Evolutionary conservation across 2,329 filamentous ascomycete species (phyloP), one percentile per base, ranked within the genome.

Genomic region (Diplodia intermedia): DNA sequence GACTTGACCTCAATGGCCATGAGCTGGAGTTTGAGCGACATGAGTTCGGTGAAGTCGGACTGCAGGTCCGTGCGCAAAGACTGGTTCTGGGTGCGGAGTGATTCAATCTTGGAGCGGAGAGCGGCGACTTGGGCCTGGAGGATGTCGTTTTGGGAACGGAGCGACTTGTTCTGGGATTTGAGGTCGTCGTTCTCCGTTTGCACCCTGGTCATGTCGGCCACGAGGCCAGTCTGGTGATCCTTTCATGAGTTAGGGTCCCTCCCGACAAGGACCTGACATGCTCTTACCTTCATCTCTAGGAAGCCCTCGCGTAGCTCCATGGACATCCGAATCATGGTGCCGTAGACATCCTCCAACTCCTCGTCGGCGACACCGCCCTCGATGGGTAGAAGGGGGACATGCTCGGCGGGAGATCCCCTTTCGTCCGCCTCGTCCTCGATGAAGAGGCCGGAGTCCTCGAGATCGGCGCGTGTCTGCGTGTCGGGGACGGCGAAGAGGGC

Each of bases 21-120:
- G 57, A 81, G 72, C 69, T 80, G 79, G 38, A 80, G 69, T 71
- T 79, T 78, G 53, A 81, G 69, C 65, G 76, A 79, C 47, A 81
- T 72, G 23, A 81, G 71, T 66, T 80, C 78, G 62, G 74, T 76
- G 66, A 79, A 75, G 63, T 79, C 78, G 70, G 79, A 77, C 33
- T 74, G 77, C 20, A 80, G 71, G 66, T 80, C 78, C 2, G 74
- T 71, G 52, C 75, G 73, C 57, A 81, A 70, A 12, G 72, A 72
- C 61, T 80, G 78, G 65, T 80, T 81, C 70, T 80, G 77, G 12
- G 76, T 73, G 33, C 75, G 73, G 9, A 81, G 70, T 15, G 70
- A 69, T 56, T 77, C 70, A 18, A 75, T 71, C 65, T 77, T 74
- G 52, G 69, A 70, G 53, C 78, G 73, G 54, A 63, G 52, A 15